Percentiles rank a stretch among this genome's conserved stretches.
Evolutionary conservation across 768 basidiomycete genomes (phyloP).

Genomic region (Rhodotorula taiwanensis): DNA sequence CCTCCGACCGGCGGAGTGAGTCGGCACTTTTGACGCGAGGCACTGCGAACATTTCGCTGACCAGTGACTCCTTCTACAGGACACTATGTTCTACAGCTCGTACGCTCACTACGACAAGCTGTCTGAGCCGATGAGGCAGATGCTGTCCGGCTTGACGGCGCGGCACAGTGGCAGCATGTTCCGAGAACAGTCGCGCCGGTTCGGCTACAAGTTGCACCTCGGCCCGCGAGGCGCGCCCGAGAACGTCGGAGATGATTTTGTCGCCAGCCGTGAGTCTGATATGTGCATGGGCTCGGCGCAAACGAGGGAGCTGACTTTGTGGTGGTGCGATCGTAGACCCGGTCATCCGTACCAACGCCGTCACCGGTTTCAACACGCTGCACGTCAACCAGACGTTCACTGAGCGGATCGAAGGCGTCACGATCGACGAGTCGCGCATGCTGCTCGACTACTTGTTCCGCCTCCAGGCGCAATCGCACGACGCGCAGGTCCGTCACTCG

Average conservation of each 20-base stretch:
- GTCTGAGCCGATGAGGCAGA: slow-evolving; percentile 38
- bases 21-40: too few species aligned
- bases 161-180: slow-evolving; percentile 43
- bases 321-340: slow-evolving; percentile 25
- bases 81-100: slow-evolving; percentile 40
- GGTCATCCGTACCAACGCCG: slow-evolving; percentile 36
- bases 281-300: neutral
- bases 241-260: slow-evolving; percentile 42
- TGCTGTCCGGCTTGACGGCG: slow-evolving; percentile 42
- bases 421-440: slow-evolving; percentile 24
- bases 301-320: neutral
- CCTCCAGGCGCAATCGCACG: slow-evolving; percentile 44
- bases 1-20: slow-evolving; percentile 40
- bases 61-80: neutral
- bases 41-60: too few species aligned
- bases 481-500: slow-evolving; percentile 46
- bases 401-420: slow-evolving; percentile 36
- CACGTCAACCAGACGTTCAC: slow-evolving; percentile 39
- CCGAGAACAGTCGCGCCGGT: slow-evolving; percentile 39
- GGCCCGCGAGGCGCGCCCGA: slow-evolving; percentile 43
- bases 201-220: slow-evolving; percentile 41
- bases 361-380: slow-evolving; percentile 35
- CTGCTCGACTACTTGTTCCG: slow-evolving; percentile 46
- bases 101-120: slow-evolving; percentile 43
- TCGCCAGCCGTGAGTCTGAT: slow-evolving; percentile 33